Evolutionary conservation across 129 eudicot genomes (phyloP).

Genomic region (Pittosporum tobira): DNA sequence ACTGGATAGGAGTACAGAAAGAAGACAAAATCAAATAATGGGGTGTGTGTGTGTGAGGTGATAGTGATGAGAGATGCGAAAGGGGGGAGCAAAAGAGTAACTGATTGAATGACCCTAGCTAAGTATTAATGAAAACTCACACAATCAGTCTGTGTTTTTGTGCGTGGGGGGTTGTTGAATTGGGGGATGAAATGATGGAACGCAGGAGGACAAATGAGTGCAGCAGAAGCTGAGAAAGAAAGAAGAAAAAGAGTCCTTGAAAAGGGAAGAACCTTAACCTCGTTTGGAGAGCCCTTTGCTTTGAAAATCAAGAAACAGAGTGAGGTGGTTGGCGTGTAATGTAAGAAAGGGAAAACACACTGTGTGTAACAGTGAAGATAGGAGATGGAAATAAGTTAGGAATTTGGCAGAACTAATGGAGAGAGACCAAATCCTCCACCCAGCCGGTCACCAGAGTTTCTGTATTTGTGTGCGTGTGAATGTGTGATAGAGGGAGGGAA

Average conservation of each 20-base stretch:
- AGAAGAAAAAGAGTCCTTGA: not conserved
- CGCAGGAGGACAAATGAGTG: slow-evolving; percentile 11
- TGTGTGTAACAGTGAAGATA: slow-evolving; percentile 9
- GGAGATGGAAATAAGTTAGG: slow-evolving; percentile 1
- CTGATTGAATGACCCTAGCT: slow-evolving; percentile 15
- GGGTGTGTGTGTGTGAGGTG: not conserved
- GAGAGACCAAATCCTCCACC: too few relatives aligned
- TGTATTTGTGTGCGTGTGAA: too few relatives aligned
- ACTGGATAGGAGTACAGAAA: too few relatives aligned
- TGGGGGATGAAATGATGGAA: slow-evolving; percentile 10
- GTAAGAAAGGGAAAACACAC: not conserved
- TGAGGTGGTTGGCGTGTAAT: slow-evolving; percentile 6
- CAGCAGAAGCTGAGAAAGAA: not conserved
- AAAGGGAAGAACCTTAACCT: too few relatives aligned
- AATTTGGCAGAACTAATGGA: too few relatives aligned
- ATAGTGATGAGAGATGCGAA: slow-evolving; percentile 10
- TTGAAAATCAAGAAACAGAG: slow-evolving; percentile 7
- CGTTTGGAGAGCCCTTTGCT: too few relatives aligned
- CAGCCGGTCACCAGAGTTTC: too few relatives aligned
- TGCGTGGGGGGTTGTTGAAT: too few relatives aligned
- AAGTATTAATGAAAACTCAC: not conserved
- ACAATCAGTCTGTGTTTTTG: too few relatives aligned
- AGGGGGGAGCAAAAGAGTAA: slow-evolving; percentile 3
- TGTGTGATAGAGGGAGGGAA: too few relatives aligned
- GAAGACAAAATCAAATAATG: too few relatives aligned